A percentile compares a stretch with the other conserved stretches of the same genome.
These are phyloP conservation scores for Aspergillus aculeatus DNA, from an alignment of 2,329 filamentous ascomycete species.

Conservation along the genomic window DNA sequence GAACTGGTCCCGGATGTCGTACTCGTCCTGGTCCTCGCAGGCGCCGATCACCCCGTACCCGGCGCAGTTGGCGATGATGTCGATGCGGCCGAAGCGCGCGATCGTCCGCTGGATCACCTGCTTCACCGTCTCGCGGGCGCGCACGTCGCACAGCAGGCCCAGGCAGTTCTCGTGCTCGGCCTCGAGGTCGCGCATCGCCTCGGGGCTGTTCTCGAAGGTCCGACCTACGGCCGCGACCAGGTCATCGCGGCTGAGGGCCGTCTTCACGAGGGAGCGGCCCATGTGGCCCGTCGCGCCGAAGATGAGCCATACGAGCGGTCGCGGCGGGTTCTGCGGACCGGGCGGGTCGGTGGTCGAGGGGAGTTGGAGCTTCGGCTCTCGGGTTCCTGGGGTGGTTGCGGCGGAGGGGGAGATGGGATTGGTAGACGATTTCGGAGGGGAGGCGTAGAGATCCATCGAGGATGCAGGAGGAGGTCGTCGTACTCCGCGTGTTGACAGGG, in stretches of 20 bases:
- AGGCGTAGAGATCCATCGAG: constrained; percentile 1
- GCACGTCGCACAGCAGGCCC: constrained; percentile 84
- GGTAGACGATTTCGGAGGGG: neutral
- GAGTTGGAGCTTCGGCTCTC: constrained; percentile 57
- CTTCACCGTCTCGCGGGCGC: constrained; percentile 73
- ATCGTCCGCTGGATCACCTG: constrained; percentile 69
- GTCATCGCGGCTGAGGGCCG: constrained; percentile 76
- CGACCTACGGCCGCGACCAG: constrained; percentile 83
- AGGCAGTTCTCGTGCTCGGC: constrained; percentile 61
- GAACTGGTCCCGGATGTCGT: constrained; percentile 92
- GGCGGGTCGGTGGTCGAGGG: constrained; percentile 87
- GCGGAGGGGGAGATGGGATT: constrained; percentile 13
- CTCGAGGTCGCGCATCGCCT: constrained; percentile 70
- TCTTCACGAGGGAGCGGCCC: constrained; percentile 84
- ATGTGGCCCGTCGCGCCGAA: constrained; percentile 98
- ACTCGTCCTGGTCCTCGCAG: constrained; percentile 94
- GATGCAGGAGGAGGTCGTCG: neutral
- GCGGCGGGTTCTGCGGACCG: constrained; percentile 64
- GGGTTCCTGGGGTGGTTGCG: constrained; percentile 16
- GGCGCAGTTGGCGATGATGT: constrained; percentile 89
- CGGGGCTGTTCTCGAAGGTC: constrained; percentile 70
- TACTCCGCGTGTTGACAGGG: rapidly evolving
- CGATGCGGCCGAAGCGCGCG: constrained; percentile 73
- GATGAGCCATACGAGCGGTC: constrained; percentile 84
- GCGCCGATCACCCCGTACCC: constrained; percentile 94